Conservation (phyloP, 148 eudicot species). For the Arctostaphylos glauca region DNA sequence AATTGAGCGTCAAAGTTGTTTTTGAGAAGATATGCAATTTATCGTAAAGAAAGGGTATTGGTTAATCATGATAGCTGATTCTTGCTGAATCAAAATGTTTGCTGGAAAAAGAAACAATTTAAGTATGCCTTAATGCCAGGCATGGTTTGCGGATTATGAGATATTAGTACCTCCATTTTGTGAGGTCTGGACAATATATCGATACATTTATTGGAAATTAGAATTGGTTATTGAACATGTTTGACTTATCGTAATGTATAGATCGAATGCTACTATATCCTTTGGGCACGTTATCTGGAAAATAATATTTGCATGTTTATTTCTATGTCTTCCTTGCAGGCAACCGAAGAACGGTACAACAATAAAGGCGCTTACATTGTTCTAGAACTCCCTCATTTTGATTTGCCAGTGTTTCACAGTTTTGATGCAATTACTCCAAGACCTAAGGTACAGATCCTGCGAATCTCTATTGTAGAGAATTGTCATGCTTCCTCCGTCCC, state of each 20-base stretch:
- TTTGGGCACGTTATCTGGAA: background rate
- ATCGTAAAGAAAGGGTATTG: background rate
- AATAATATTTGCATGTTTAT: background rate
- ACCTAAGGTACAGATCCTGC: slow-evolving; percentile 36
- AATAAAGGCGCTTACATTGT: too few species aligned
- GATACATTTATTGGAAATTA: too few species aligned
- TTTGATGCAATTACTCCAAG: slow-evolving; percentile 81
- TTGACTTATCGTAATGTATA: background rate
- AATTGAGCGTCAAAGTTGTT: background rate
- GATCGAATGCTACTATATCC: background rate
- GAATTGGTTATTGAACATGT: background rate
- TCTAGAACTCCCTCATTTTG: too few species aligned
- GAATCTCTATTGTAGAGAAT: background rate
- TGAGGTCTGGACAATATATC: too few species aligned
- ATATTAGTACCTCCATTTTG: background rate
- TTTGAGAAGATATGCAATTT: background rate
- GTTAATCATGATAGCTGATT: background rate
- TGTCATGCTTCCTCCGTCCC: background rate
- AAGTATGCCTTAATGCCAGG: background rate
- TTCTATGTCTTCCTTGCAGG: slow-evolving; percentile 39
- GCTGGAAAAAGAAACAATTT: too few species aligned
- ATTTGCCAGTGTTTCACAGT: too few species aligned
- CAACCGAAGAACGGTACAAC: slow-evolving; percentile 6
- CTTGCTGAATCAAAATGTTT: background rate
- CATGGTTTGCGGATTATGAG: background rate